Evolutionary conservation across 1,284 basidiomycete genomes (phyloP), one percentile per base, ranked within the genome.

Genomic region (Apiotrichum montevideense): DNA sequence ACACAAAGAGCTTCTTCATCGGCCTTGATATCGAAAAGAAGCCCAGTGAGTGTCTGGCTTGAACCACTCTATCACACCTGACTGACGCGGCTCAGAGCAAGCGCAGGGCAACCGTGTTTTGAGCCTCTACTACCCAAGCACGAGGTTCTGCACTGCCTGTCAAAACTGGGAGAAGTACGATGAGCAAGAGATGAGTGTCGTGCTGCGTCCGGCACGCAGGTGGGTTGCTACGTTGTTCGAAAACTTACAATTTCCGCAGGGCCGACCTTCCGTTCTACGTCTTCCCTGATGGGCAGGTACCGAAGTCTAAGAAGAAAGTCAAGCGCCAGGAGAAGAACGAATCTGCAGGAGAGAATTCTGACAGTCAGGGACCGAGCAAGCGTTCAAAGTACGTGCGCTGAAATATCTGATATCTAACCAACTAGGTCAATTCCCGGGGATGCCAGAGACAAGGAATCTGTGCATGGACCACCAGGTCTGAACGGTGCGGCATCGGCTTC

Each of bases 141-240:
- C 87, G 42, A 90, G 97, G 69, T 99, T 98, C 73, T 91, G 87
- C n/a, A 89, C 93, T 68, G 83, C 90, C 56, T 92, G 95, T 68
- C 96, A 95, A 75, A 80, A 85, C 78, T 98, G 96, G 94, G 95
- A 98, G 69, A 88, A 89, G 74, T 98, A 88, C 69, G 90, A 97
- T 61, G 89, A 93, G 68, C 80, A 85, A 15, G 86, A 85, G 50
- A 98, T 98, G 95, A 91, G 92, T 32, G 90, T 99, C 61, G 83
- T 91, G 48, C 87, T 99, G 21, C 85, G 92, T 52, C 88, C 98
- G 73, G 92, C 97, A 69, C 97, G 87, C 80, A 87, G 86, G 93
- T 94, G 72, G 66, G 83, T 29, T 29, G 3, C 15, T 21, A 39
- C 41, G 41, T 2, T 5, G 8, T n/a, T 1, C 13, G 29, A 13